Conservation (phyloP, 2,329 filamentous ascomycete genomes). For the Cucurbitaria berberidis region DNA sequence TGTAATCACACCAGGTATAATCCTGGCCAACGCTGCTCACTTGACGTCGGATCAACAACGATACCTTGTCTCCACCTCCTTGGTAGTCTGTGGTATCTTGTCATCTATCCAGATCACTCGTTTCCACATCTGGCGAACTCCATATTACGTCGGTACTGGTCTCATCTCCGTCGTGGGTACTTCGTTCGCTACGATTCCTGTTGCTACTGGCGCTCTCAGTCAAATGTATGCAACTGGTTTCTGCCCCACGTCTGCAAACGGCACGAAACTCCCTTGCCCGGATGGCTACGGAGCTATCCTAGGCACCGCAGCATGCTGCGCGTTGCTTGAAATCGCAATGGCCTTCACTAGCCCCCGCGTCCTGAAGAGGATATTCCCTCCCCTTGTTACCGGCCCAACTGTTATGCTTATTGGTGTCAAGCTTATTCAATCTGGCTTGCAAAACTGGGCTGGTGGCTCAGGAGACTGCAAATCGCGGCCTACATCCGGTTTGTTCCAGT, state of each 20-base stretch:
- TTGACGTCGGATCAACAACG: constrained; percentile 66
- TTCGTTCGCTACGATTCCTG: constrained; percentile 77
- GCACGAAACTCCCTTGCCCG: constrained; percentile 74
- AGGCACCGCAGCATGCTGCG: constrained; percentile 63
- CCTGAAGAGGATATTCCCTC: constrained; percentile 77
- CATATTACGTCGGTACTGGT: constrained; percentile 71
- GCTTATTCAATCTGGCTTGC: constrained; percentile 73
- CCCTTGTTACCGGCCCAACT: constrained; percentile 73
- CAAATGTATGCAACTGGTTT: constrained; percentile 82
- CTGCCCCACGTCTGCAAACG: constrained; percentile 65
- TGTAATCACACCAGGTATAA: constrained; percentile 79
- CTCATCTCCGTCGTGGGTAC: constrained; percentile 80
- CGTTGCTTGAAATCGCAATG: constrained; percentile 71
- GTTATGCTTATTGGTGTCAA: constrained; percentile 75
- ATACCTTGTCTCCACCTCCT: constrained; percentile 78
- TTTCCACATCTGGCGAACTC: constrained; percentile 74
- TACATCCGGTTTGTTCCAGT: constrained; percentile 61
- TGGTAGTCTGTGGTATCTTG: constrained; percentile 79
- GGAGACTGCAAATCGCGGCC: constrained; percentile 61
- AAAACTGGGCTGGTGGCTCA: constrained; percentile 78
- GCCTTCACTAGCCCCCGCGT: constrained; percentile 74
- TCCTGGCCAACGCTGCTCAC: constrained; percentile 71
- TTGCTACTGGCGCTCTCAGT: constrained; percentile 71
- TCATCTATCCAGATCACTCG: constrained; percentile 77
- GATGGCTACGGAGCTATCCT: constrained; percentile 77